Base-by-base conservation (phyloP, 768 basidiomycete species). In the Pleurotus cornucopiae region DNA sequence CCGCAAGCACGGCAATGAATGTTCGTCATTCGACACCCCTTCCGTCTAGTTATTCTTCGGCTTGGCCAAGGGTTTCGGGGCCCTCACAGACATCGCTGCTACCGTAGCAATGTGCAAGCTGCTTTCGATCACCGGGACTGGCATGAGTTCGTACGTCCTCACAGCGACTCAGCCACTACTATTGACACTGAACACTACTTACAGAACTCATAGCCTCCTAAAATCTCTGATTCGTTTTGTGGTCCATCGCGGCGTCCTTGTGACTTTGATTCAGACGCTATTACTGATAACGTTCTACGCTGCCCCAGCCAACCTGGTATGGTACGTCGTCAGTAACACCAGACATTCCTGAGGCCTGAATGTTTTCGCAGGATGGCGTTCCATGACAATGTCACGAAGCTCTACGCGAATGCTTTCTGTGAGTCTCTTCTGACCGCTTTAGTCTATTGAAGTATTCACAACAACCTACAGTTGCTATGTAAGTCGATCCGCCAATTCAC, bases 391-490 rank as follows among this genome's bases (percentile, higher is more conserved):
- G 73, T 78, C 9, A 78, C 77, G 3, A 77, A 75, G 46, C 65
- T 79, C 6, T 79, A 79, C 58, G 77, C 74, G 14, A 78, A 78
- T 57, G 77, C 76, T 1, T 78, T 78, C 63, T 78, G 78, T 78
- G 54, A 69, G 78, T 71, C 18, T 3, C n/a, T 83, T 49, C 49
- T 30, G 14, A 43, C 11, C 23, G 30, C 37, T 26, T n/a, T 30
- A 7, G 9, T 38, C 54, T 20, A 49, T 44, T 38, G 48, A 38
- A 16, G 41, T 21, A 55, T 47, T 20, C 16, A 18, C 3, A 23
- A 23, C 16, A 21, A 23, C 46, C n/a, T 38, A 6, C 49, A 72
- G 71, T 70, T 57, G 70, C 70, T 18, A 72, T 72, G 69, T 72
- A 55, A 64, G 67, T 26, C 26, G 26, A 26, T 26, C 53, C 14